Conservation (phyloP, 768 basidiomycete genomes). For the Pholiota microspora region DNA sequence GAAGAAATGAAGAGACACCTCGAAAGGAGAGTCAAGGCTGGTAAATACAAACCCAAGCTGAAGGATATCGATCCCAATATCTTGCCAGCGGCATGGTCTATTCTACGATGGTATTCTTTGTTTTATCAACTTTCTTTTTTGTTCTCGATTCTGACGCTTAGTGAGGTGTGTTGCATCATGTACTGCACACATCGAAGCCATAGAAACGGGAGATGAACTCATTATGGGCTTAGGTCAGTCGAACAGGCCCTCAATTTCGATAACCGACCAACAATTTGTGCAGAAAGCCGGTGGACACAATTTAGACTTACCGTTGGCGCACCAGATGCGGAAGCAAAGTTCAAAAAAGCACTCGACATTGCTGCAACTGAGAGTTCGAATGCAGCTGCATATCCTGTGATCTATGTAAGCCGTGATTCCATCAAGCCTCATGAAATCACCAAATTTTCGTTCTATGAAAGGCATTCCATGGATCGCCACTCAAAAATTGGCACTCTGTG, state of each 20-base stretch:
- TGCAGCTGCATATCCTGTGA: slow-evolving; percentile 42
- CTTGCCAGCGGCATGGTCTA: slow-evolving; percentile 60
- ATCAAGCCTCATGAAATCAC: not conserved
- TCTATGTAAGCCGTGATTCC: slow-evolving; percentile 37
- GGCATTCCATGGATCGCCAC: slow-evolving; percentile 69
- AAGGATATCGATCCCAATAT: slow-evolving; percentile 48
- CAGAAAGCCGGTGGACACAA: slow-evolving; percentile 54
- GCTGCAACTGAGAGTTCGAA: slow-evolving; percentile 38
- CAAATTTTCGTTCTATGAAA: slow-evolving; percentile 18
- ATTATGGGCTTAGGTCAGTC: slow-evolving; percentile 51
- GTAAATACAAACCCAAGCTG: slow-evolving; percentile 52
- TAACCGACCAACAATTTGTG: not conserved
- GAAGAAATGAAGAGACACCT: slow-evolving; percentile 60
- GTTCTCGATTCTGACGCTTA: not conserved
- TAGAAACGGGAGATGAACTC: slow-evolving; percentile 50
- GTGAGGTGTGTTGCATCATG: slow-evolving; percentile 69
- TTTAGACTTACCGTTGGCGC: slow-evolving; percentile 71
- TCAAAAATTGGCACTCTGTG: slow-evolving; percentile 73
- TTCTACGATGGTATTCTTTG: slow-evolving; percentile 64
- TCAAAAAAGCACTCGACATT: slow-evolving; percentile 40
- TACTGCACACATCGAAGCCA: slow-evolving; percentile 68
- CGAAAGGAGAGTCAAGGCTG: slow-evolving; percentile 44
- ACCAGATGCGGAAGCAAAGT: slow-evolving; percentile 70
- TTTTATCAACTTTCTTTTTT: not conserved
- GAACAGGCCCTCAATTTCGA: not conserved